Evolutionary conservation across 2,329 filamentous ascomycete genomes (phyloP), one percentile per base, ranked within the genome.

Genomic region (Ophiocordyceps australis): DNA sequence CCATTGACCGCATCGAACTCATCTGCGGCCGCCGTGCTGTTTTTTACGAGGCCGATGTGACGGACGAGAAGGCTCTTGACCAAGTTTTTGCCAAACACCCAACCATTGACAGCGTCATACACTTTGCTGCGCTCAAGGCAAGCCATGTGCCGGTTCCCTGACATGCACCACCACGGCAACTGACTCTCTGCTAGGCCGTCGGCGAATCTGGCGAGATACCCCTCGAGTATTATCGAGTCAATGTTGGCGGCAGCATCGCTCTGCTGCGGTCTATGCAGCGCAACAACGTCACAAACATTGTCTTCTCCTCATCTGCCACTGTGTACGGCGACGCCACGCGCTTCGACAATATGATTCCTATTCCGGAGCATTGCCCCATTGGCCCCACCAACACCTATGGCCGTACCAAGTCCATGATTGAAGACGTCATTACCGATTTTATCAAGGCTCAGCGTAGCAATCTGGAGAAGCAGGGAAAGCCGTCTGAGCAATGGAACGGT

Each of bases 341-440:
- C 47, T 81, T 94, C 57, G 74, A 78, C 39, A 77, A 91, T 65
- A 98, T 98, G 89, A 98, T 98, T 38, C 89, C 89, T 36, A 98
- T 98, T 45, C 89, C 89, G 26, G 89, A 98, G 59, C 64, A 80
- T 54, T 98, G 89, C 65, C 89, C 91, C 32, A 81, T 92, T 35
- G 86, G 83, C 26, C 82, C 89, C 10, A 98, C 89, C 38, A 98
- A 95, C 64, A 83, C 86, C 15, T 98, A 98, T 55, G 91, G 89
- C 35, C 82, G 82, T 55, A 98, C 89, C 36, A 98, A 98, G 63
- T 75, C 80, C 43, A 79, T 75, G 38, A 83, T 93, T 35, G 89
- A 98, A 62, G 67, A 63, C 38, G 74, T 93, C 52, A 94, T 98
- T 50, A 83, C 75, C 38, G 89, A 98, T 54, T 73, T 81, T 42